Conservation (phyloP, 225 moss, liverwort and hornwort species). For the Anthoceros angustus region DNA sequence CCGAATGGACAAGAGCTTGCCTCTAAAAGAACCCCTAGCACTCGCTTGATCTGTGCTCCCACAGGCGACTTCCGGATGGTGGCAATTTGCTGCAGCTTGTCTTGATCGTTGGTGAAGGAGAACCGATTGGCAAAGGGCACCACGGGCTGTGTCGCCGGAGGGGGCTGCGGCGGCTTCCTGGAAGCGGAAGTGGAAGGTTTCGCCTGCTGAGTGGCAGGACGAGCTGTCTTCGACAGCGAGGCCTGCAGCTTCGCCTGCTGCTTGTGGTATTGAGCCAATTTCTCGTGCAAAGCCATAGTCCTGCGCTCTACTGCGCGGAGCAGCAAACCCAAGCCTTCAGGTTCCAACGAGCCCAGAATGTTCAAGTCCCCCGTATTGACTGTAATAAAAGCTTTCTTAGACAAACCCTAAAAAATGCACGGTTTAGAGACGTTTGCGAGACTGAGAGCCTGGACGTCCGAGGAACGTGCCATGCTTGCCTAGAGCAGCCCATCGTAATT, state of each 20-base stretch:
- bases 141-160: constrained; percentile 32
- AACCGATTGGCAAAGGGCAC: constrained; percentile 70
- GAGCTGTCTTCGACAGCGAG: constrained; percentile 41
- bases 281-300: constrained; percentile 66
- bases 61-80: constrained; percentile 63
- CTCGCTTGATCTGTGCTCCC: constrained; percentile 77
- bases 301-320: too few relatives aligned
- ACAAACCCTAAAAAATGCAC: too few relatives aligned
- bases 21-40: constrained; percentile 68
- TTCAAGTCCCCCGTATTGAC: too few relatives aligned
- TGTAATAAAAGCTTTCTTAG: too few relatives aligned
- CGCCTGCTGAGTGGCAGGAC: constrained; percentile 17
- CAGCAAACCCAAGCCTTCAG: too few relatives aligned
- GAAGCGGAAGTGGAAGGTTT: constrained; percentile 16
- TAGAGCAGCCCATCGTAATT: too few relatives aligned
- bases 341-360: too few relatives aligned
- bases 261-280: constrained; percentile 68
- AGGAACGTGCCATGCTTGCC: too few relatives aligned
- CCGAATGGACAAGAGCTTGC: constrained; percentile 14
- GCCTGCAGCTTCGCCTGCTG: constrained; percentile 90
- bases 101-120: constrained; percentile 66
- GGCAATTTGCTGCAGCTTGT: constrained; percentile 78
- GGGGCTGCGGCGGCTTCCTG: constrained; percentile 41
- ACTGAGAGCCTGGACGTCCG: too few relatives aligned
- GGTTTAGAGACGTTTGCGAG: too few relatives aligned